Percentiles rank a stretch among this genome's conserved stretches.
phyloP scores from a whole-genome alignment of 2,329 filamentous ascomycete species.

The Fusarium phyllophilum region DNA sequence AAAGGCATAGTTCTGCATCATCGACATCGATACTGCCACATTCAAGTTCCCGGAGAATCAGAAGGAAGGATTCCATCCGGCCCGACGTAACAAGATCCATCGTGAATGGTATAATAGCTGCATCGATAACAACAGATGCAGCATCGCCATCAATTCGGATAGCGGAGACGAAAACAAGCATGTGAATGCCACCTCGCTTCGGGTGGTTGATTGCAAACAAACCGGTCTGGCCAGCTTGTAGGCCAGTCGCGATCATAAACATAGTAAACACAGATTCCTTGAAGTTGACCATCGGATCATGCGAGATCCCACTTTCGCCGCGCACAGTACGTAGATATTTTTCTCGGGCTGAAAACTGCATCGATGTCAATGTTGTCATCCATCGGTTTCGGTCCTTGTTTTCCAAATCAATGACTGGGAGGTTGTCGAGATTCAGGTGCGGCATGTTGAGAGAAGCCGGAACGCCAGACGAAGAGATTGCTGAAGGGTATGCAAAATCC shows the following conservation, averaged over 20 bases:
- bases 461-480: slow-evolving; percentile 39
- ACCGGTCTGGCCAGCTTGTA: slow-evolving; percentile 57
- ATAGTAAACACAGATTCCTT: slow-evolving; percentile 61
- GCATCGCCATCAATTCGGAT: slow-evolving; percentile 57
- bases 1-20: slow-evolving; percentile 67
- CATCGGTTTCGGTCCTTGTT: slow-evolving; percentile 50
- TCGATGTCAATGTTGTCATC: slow-evolving; percentile 52
- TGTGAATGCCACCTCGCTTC: slow-evolving; percentile 52
- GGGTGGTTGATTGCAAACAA: slow-evolving; percentile 56
- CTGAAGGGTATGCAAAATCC: slow-evolving; percentile 52
- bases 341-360: slow-evolving; percentile 57
- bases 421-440: slow-evolving; percentile 56
- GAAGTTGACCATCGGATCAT: slow-evolving; percentile 55
- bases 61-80: slow-evolving; percentile 52
- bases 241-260: slow-evolving; percentile 57
- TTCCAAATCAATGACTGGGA: slow-evolving; percentile 55
- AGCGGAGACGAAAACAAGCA: slow-evolving; percentile 54
- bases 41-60: slow-evolving; percentile 50
- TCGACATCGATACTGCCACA: slow-evolving; percentile 55
- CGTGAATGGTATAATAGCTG: slow-evolving; percentile 58
- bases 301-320: slow-evolving; percentile 36
- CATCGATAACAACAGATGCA: slow-evolving; percentile 57
- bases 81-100: slow-evolving; percentile 45
- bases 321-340: slow-evolving; percentile 48
- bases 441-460: slow-evolving; percentile 54